Base-by-base conservation (phyloP, 805 yeast genomes). In the Crinitomyces ghanaensis region DNA sequence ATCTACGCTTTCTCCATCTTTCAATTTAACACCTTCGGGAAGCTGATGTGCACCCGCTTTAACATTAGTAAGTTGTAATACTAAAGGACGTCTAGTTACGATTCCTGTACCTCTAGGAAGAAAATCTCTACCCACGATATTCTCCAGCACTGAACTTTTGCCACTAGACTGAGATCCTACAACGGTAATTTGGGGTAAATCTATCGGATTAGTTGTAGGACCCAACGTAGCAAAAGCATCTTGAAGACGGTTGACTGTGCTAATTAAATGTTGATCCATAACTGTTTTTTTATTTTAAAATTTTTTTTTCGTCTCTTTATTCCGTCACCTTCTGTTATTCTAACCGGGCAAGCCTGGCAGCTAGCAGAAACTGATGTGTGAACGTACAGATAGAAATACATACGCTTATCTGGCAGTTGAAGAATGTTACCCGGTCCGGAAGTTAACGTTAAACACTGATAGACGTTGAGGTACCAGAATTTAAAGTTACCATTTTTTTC, bases 151-250 rank as follows among this genome's bases (percentile, higher is more conserved):
- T 0, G 93, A 82, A 19, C 88, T 77, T 57, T 83, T 83, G 44
- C 95, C 95, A 44, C 83, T 71, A 28, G 93, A 79, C 54, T 83
- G 95, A 8, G 93, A 81, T 25, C 95, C 95, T 24, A 83, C 94
- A 23, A 82, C 93, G 5, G 93, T 80, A 49, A 81, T 81, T 54
- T 81, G 93, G 4, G 93, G 93, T 40, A 82, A 65, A 56, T 81
- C 93, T 31, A 82, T 80, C 9, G 91, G 86, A 4, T 86, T 77
- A 4, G 86, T 74, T 13, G 93, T 88, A 16, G 84, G 83, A 19
- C 95, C 94, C 29, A 85, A 68, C 3, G 93, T 91, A 21, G 94
- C 93, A 51, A 86, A 68, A n/a, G 94, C 96, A 54, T 85, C 95
- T 44, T 57, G 63, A 37, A 85, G 70, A 56, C 81, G 82, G 65